These are phyloP conservation scores for Lippia alba DNA, from an alignment of 305 asterid species.

Conservation along the genomic window DNA sequence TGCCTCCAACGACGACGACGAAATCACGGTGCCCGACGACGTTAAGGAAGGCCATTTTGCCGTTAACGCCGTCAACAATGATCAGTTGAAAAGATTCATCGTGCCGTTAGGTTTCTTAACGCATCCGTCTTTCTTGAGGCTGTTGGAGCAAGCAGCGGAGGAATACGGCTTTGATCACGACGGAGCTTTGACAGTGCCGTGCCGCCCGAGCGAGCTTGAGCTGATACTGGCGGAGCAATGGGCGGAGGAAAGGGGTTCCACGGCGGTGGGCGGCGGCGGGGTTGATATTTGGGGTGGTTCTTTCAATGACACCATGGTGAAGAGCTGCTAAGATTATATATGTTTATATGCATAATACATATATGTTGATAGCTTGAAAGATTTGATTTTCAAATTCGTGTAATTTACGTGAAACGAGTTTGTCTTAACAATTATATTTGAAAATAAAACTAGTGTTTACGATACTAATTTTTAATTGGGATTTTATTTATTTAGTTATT, in stretches of 20 bases:
- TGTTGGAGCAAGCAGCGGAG: conserved; percentile 77
- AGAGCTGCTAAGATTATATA: conserved; percentile 30
- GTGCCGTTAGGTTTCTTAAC: conserved; percentile 59
- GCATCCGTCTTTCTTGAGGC: conserved; percentile 54
- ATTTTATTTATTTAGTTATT: too few species aligned
- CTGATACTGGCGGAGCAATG: conserved; percentile 44
- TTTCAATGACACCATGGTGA: conserved; percentile 34
- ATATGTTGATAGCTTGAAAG: not conserved
- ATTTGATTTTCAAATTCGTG: too few species aligned
- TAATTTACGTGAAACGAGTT: too few species aligned
- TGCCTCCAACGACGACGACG: conserved; percentile 8
- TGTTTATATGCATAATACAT: too few species aligned
- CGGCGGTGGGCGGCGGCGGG: conserved; percentile 16
- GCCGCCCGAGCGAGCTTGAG: conserved; percentile 67
- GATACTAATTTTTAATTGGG: too few species aligned
- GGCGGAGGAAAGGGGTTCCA: conserved; percentile 27
- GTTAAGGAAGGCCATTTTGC: conserved; percentile 79
- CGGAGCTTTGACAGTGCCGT: conserved; percentile 70
- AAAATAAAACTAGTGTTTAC: too few species aligned
- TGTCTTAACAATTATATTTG: too few species aligned
- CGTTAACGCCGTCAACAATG: conserved; percentile 58
- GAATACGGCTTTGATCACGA: conserved; percentile 65
- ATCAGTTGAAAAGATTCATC: conserved; percentile 52
- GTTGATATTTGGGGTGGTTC: conserved; percentile 29
- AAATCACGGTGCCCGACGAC: conserved; percentile 59